phyloP scores from a whole-genome alignment of 257 asterid species.

The Verbascum thapsus region DNA sequence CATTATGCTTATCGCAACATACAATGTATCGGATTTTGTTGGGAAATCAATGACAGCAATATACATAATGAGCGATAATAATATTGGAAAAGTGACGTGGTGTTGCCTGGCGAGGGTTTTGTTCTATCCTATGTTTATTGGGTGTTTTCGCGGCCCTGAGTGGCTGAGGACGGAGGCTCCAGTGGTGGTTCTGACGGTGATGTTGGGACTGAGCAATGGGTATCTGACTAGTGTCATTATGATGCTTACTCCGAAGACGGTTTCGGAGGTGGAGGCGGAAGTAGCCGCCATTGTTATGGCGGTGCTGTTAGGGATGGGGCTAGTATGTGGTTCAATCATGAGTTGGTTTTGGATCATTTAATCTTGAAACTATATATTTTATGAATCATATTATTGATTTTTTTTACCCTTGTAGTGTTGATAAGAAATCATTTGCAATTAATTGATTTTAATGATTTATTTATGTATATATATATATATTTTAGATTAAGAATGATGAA shows the following conservation, averaged over 20 bases:
- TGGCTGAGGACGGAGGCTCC: slow-evolving; percentile 77
- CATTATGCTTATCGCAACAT: slow-evolving; percentile 48
- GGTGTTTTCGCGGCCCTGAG: slow-evolving; percentile 66
- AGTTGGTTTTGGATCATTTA: slow-evolving; percentile 85
- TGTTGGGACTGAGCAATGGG: slow-evolving; percentile 71
- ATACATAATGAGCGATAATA: slow-evolving; percentile 39
- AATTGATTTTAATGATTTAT: too few species aligned
- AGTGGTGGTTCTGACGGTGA: slow-evolving; percentile 53
- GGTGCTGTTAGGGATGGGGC: slow-evolving; percentile 63
- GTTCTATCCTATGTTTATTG: slow-evolving; percentile 66
- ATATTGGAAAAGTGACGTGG: slow-evolving; percentile 57
- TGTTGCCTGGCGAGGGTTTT: slow-evolving; percentile 57
- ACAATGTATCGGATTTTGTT: slow-evolving; percentile 59
- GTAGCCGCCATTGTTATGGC: slow-evolving; percentile 75
- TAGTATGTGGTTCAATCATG: slow-evolving; percentile 61
- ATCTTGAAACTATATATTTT: too few species aligned
- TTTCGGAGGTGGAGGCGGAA: slow-evolving; percentile 59
- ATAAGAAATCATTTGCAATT: too few species aligned
- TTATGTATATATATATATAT: too few species aligned
- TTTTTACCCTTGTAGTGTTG: too few species aligned
- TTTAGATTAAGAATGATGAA: too few species aligned
- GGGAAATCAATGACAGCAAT: slow-evolving; percentile 69
- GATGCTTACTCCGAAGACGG: slow-evolving; percentile 76
- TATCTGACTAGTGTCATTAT: slow-evolving; percentile 77
- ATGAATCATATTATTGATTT: too few species aligned